Conservation (phyloP, 2,329 filamentous ascomycete species). For the Colletotrichum sp. region DNA sequence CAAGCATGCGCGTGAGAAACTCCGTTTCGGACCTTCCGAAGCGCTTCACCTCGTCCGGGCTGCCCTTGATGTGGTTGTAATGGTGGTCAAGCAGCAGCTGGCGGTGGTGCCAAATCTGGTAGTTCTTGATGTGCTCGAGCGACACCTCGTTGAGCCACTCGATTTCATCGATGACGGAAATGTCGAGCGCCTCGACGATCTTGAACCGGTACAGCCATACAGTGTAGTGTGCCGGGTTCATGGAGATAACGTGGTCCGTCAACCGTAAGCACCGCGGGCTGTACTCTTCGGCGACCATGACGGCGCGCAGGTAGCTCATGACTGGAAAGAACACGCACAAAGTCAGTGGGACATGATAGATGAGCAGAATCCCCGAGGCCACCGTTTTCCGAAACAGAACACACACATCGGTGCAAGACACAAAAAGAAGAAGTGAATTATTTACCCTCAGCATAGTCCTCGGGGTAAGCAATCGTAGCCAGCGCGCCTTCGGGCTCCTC, state of each 20-base stretch:
- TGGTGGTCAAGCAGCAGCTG: constrained; percentile 68
- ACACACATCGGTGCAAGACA: neutral
- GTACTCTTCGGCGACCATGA: constrained; percentile 89
- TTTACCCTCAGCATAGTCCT: constrained; percentile 82
- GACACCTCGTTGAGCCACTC: constrained; percentile 87
- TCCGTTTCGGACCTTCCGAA: constrained; percentile 71
- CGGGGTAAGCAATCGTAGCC: constrained; percentile 89
- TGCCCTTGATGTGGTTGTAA: constrained; percentile 62
- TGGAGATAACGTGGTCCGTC: constrained; percentile 86
- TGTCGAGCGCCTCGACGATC: constrained; percentile 71
- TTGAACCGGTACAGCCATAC: constrained; percentile 96
- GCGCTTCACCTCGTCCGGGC: constrained; percentile 52
- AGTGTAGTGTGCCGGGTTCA: constrained; percentile 98
- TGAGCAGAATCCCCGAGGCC: neutral
- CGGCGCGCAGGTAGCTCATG: constrained; percentile 89
- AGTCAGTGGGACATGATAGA: neutral
- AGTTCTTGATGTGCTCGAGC: constrained; percentile 90
- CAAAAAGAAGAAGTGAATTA: constrained; percentile 17
- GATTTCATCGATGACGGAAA: constrained; percentile 74
- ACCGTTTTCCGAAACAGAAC: neutral
- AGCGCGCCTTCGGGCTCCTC: constrained; percentile 84
- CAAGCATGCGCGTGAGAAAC: constrained; percentile 83
- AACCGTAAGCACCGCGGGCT: constrained; percentile 79
- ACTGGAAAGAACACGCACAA: constrained; percentile 48
- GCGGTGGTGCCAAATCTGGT: constrained; percentile 92